A percentile compares a stretch with the other conserved stretches of the same genome.
Conservation (phyloP, 1,139 yeast genomes). For the Geotrichum cucujoidarum region DNA sequence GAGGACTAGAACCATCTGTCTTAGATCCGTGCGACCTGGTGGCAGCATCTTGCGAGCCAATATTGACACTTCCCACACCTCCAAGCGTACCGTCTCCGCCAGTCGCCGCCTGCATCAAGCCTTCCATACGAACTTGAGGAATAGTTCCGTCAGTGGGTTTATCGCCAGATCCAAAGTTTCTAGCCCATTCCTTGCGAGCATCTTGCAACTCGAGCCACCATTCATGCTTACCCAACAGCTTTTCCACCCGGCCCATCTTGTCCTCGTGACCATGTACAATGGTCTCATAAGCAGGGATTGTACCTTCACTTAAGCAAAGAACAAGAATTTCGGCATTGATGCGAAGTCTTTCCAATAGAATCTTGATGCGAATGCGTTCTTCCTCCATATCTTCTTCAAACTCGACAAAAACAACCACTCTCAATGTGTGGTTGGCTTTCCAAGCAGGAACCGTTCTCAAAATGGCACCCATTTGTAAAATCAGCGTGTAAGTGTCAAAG, state of each 20-base stretch:
- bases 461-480: conserved; percentile 88
- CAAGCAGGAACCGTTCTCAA: conserved; percentile 88
- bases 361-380: conserved; percentile 57
- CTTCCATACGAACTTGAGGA: conserved; percentile 16
- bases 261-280: conserved; percentile 61
- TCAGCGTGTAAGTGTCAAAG: conserved; percentile 90
- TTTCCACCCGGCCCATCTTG: conserved; percentile 32
- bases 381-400: conserved; percentile 60
- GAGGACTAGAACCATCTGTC: conserved; percentile 2
- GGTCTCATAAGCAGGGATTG: conserved; percentile 63
- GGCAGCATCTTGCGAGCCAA: conserved; percentile 8
- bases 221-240: conserved; percentile 43
- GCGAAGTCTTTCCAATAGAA: conserved; percentile 66
- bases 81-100: not conserved
- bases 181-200: conserved; percentile 44
- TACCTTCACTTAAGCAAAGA: conserved; percentile 57
- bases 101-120: conserved; percentile 13
- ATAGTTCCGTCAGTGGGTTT: conserved; percentile 10
- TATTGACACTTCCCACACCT: conserved; percentile 15
- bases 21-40: not conserved
- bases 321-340: conserved; percentile 76
- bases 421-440: conserved; percentile 65
- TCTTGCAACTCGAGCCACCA: conserved; percentile 67
- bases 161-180: conserved; percentile 5
- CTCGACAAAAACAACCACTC: conserved; percentile 91